Conservation (phyloP, 495 filamentous ascomycete species). For the Tuber magnatum region DNA sequence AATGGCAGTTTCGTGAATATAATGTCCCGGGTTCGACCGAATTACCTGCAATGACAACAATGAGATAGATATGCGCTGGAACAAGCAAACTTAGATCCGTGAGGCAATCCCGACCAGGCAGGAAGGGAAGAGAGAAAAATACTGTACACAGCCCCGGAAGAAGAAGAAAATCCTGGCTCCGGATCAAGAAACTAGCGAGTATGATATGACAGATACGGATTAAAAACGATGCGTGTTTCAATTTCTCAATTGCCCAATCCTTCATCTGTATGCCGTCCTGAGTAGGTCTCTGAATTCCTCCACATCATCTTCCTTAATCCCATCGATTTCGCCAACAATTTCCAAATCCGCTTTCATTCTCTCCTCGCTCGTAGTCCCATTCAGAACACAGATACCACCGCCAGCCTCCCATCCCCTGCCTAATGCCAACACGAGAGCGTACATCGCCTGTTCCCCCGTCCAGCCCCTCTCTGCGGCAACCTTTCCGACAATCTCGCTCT, state of each 20-base stretch:
- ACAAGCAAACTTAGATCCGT: neutral
- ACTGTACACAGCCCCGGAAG: neutral
- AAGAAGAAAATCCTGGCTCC: neutral
- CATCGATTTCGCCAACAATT: constrained; percentile 48
- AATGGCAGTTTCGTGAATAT: neutral
- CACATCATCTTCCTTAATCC: constrained; percentile 46
- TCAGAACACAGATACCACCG: constrained; percentile 53
- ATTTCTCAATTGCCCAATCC: neutral
- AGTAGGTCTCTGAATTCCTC: constrained; percentile 44
- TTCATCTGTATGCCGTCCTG: constrained; percentile 45
- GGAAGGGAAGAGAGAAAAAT: neutral
- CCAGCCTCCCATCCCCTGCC: constrained; percentile 41
- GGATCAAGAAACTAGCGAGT: neutral
- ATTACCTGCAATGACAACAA: neutral
- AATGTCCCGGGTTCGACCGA: neutral
- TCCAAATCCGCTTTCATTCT: constrained; percentile 63
- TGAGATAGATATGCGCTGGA: neutral
- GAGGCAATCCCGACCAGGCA: neutral
- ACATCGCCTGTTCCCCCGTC: constrained; percentile 50
- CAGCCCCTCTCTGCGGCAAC: constrained; percentile 49
- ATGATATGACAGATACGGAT: neutral
- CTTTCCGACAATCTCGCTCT: constrained; percentile 47
- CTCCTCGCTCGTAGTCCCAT: constrained; percentile 59
- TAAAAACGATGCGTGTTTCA: neutral
- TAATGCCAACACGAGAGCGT: constrained; percentile 59